Evolutionary conservation across 2,329 filamentous ascomycete genomes (phyloP).

Genomic region (Xylariaceae sp.): DNA sequence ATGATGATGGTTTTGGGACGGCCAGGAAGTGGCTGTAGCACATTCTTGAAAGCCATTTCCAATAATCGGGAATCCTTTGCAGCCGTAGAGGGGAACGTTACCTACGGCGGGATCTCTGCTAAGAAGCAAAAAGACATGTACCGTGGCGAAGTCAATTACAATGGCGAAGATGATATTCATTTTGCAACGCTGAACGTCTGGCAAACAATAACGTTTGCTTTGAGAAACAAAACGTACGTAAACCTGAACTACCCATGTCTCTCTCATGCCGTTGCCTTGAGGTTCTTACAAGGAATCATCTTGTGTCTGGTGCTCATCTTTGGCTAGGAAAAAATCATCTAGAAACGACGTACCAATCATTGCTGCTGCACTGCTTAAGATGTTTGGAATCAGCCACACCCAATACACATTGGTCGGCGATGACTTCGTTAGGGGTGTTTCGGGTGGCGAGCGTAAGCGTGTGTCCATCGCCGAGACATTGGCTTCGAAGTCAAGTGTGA

Average conservation of each 20-base stretch:
- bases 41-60: slow-evolving; percentile 71
- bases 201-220: slow-evolving; percentile 71
- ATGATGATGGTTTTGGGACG: slow-evolving; percentile 68
- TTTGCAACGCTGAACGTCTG: slow-evolving; percentile 71
- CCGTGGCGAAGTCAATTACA: slow-evolving; percentile 74
- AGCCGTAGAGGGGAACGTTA: slow-evolving; percentile 63
- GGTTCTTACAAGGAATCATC: no score
- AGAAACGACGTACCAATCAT: slow-evolving; percentile 63
- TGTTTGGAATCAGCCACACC: slow-evolving; percentile 76
- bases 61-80: slow-evolving; percentile 66
- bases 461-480: slow-evolving; percentile 76
- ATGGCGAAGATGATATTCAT: slow-evolving; percentile 72
- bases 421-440: slow-evolving; percentile 66
- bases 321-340: slow-evolving; percentile 51
- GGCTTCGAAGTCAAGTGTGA: slow-evolving; percentile 67
- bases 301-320: no score
- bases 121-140: slow-evolving; percentile 65
- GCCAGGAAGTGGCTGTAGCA: slow-evolving; percentile 71
- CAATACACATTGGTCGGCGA: slow-evolving; percentile 73
- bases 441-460: slow-evolving; percentile 76
- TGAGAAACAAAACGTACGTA: slow-evolving; percentile 63
- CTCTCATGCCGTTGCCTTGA: no score
- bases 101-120: slow-evolving; percentile 68
- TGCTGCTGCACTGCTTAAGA: slow-evolving; percentile 65
- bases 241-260: no score